phyloP scores from a whole-genome alignment of 73 alveolate genomes.

The Uronychia binucleata region DNA sequence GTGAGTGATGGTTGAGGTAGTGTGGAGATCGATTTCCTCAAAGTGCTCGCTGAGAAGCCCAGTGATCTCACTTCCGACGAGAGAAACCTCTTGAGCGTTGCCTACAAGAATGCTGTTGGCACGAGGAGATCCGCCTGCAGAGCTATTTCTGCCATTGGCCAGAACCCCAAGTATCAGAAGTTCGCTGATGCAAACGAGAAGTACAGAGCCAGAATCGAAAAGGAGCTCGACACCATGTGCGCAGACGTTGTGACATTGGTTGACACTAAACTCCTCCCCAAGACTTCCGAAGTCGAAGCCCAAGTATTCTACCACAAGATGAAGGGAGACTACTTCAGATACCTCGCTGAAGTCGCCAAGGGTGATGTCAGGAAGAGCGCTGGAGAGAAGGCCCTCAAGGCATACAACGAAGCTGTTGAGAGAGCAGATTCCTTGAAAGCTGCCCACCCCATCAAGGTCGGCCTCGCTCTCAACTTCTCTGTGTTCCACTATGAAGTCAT shows the following conservation, averaged over 20 bases:
- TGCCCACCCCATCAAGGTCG: conserved; percentile 62
- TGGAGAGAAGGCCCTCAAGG: conserved; percentile 39
- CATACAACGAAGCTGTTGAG: conserved; percentile 53
- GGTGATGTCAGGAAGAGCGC: conserved; percentile 30
- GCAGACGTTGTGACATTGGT: conserved; percentile 12
- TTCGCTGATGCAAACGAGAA: background rate
- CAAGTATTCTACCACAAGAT: conserved; percentile 59
- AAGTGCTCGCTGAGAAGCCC: conserved; percentile 42
- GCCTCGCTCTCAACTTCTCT: conserved; percentile 60
- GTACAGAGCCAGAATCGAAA: conserved; percentile 33
- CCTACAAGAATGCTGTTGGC: conserved; percentile 42
- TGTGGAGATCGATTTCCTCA: conserved; percentile 66
- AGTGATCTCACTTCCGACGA: conserved; percentile 48
- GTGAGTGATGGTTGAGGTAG: conserved; percentile 64
- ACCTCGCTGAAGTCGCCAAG: conserved; percentile 67
- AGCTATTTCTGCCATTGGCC: conserved; percentile 62
- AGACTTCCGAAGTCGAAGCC: conserved; percentile 36
- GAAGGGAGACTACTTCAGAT: conserved; percentile 72
- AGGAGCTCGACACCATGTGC: conserved; percentile 17
- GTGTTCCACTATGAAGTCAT: conserved; percentile 73
- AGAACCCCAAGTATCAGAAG: conserved; percentile 40
- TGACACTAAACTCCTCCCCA: background rate
- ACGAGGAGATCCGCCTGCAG: conserved; percentile 69
- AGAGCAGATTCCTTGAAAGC: conserved; percentile 22
- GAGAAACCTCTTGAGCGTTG: conserved; percentile 69